Evolutionary conservation across 1,284 basidiomycete species (phyloP), one percentile per base, ranked within the genome.

Genomic region (Heterobasidion parviporum): DNA sequence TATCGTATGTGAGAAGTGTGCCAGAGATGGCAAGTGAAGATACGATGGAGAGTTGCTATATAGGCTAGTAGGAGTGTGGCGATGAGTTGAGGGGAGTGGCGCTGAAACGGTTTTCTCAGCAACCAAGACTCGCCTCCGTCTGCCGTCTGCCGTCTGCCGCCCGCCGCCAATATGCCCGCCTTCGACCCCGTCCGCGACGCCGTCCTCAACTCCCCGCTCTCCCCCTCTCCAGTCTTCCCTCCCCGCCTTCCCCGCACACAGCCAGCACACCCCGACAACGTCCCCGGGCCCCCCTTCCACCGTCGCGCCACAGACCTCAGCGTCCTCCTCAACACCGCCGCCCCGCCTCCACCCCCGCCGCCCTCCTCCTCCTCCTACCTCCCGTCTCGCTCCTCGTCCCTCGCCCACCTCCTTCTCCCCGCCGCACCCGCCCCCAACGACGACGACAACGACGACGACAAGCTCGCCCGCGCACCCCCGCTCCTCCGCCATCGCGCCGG

Each of bases 121-220:
- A 14, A 34, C 44, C 14, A 36, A 20, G 9, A 15, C 15, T 41
- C 9, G 16, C 52, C 38, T 18, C 26, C 38, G 50, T 32, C 32
- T n/a, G 36, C 51, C n/a, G 10, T 35, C 16, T 12, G 46, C 16
- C 50, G 26, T 14, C 15, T 9, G 34, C 32, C 33, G 50, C 51
- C 51, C 16, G 44, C 41, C 35, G 20, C 50, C 54, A 48, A 56
- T 61, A 87, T 89, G 87, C 85, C 86, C 65, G 83, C 82, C 59
- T 90, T 89, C 76, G 87, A 90, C 77, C 88, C 88, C 65, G 87
- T 89, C 58, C 80, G 87, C 67, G 87, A 89, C 77, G 87, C 87
- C 60, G 85, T 87, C 65, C 77, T 84, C 63, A 87, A 87, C 71
- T 87, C 85, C 43, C 81, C 81, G 16, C 62, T 76, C 60, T 26